Evolutionary conservation across 257 asterid species (phyloP).

Genomic region (Linderniella brevidens): DNA sequence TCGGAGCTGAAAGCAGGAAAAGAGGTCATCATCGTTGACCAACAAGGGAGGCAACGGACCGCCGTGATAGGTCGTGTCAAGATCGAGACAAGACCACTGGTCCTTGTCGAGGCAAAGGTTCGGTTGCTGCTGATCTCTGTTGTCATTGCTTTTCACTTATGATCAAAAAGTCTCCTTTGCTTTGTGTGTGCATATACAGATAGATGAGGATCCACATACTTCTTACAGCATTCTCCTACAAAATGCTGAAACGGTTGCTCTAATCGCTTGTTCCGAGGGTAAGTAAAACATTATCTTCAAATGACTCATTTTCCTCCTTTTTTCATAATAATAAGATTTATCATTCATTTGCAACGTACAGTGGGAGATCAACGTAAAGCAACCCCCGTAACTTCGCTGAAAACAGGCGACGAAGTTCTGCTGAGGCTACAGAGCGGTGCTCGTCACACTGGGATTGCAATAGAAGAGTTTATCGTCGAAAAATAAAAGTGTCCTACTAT

Average conservation of each 20-base stretch:
- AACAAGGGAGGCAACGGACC: conserved; percentile 56
- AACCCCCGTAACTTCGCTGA: neutral
- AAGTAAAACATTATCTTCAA: conserved; percentile 17
- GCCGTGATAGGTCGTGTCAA: conserved; percentile 79
- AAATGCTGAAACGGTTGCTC: conserved; percentile 78
- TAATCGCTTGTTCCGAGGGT: conserved; percentile 52
- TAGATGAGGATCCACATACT: conserved; percentile 22
- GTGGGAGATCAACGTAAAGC: conserved; percentile 22
- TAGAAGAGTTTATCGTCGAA: no score
- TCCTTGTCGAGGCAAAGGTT: conserved; percentile 82
- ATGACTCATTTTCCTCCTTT: neutral
- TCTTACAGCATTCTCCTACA: conserved; percentile 58
- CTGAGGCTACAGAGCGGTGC: conserved; percentile 60
- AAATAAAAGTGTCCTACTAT: no score
- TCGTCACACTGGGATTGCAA: conserved; percentile 41
- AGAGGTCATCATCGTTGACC: conserved; percentile 62
- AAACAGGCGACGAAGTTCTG: no score
- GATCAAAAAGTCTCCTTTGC: no score
- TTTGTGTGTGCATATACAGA: conserved; percentile 19
- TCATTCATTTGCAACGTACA: conserved; percentile 13
- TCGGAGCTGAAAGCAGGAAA: conserved; percentile 70
- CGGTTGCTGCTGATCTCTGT: no score
- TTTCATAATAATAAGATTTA: neutral
- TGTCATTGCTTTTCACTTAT: no score
- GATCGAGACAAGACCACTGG: conserved; percentile 68